Evolutionary conservation across 225 moss, liverwort and hornwort genomes (phyloP), one percentile per base, ranked within the genome.

Genomic region (Marchantia polymorpha): DNA sequence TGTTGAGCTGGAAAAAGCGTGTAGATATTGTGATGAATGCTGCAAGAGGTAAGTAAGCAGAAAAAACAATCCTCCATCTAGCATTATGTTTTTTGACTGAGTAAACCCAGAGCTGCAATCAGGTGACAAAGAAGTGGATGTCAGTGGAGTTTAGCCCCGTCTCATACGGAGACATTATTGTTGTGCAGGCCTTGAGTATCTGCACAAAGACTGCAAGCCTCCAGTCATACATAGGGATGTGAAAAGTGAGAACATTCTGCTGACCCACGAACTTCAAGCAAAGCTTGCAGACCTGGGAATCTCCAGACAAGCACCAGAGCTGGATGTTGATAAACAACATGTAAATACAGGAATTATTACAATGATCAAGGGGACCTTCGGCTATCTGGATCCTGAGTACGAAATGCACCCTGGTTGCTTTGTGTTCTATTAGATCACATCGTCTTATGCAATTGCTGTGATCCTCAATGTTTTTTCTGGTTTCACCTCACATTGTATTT

Each of bases 11-110:
- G 93, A 89, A 79, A 63, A 79, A 87, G 72, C 89, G 95, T 82
- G 82, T 93, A 12, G 82, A 88, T 69, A 87, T 93, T 71, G 93
- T 90, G 52, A 73, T 92, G n/a, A 89, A 93, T 77, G 86, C 92
- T 74, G 93, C 93, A 27, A 87, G 92, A 82, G 93, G 95, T 95
- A 67, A 76, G 7, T 60, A 7, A 4, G 19, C 7, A 10, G 0
- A 20, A 60, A 4, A 17, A 22, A 60, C 7, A 16, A 22, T 2
- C 4, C 19, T 60, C 60, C 39, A 39, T 60, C 15, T 17, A 4
- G 22, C 60, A 60, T 60, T 7, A 0, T 22, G 22, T 60, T 17
- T 0, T 4, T 60, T 60, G 19, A 60, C 0, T 66, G 23, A 19
- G 23, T 8, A 9, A 25, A 29, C 11, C 7, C 30, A 27, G 10